These are phyloP conservation scores for Penicillium argentinense DNA, from an alignment of 495 filamentous ascomycete genomes.

Conservation along the genomic window DNA sequence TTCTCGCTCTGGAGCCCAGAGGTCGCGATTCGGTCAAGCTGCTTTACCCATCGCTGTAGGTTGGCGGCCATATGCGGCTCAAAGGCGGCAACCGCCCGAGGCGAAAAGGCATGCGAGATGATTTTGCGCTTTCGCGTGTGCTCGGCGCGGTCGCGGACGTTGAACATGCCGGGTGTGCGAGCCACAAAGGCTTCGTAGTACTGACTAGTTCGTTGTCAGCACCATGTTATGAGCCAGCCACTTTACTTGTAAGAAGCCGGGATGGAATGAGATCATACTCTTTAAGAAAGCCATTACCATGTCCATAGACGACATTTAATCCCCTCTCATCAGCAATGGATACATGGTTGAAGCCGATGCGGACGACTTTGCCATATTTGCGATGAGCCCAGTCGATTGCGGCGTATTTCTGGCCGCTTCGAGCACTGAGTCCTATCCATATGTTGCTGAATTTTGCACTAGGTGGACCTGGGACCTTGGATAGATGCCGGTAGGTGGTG, in stretches of 20 bases:
- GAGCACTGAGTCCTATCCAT: slow-evolving; percentile 24
- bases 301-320: slow-evolving; percentile 32
- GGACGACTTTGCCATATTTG: slow-evolving; percentile 39
- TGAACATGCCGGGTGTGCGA: slow-evolving; percentile 77
- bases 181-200: slow-evolving; percentile 85
- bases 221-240: too few relatives aligned
- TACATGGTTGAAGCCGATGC: slow-evolving; percentile 37
- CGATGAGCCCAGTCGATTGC: slow-evolving; percentile 39
- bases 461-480: slow-evolving; percentile 20
- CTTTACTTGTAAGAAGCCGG: not conserved
- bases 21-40: slow-evolving; percentile 59
- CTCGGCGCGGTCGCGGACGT: slow-evolving; percentile 70
- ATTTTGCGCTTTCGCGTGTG: slow-evolving; percentile 82
- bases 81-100: slow-evolving; percentile 70
- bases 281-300: slow-evolving; percentile 67
- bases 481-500: slow-evolving; percentile 13
- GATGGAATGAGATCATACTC: slow-evolving; percentile 31
- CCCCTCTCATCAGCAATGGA: slow-evolving; percentile 32
- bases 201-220: slow-evolving; percentile 37
- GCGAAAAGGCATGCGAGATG: slow-evolving; percentile 73
- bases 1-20: not conserved
- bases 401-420: slow-evolving; percentile 21
- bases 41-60: slow-evolving; percentile 61
- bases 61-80: slow-evolving; percentile 77
- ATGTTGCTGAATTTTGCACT: slow-evolving; percentile 25